phyloP scores from a whole-genome alignment of 2,329 filamentous ascomycete genomes.

The Penicillium sp. region DNA sequence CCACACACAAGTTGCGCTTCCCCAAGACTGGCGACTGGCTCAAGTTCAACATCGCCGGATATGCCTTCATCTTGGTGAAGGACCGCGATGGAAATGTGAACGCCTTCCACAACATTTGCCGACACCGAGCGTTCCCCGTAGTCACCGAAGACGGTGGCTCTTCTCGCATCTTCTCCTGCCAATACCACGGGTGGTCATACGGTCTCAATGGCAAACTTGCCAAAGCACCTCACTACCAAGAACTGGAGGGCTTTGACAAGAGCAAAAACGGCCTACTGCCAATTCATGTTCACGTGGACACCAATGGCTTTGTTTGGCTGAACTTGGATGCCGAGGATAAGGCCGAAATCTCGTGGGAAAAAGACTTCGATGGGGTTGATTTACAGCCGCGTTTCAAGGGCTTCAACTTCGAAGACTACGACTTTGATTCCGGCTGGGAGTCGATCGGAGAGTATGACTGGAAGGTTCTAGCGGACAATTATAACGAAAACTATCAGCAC shows the following conservation, averaged over 20 bases:
- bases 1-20: slow-evolving; percentile 48
- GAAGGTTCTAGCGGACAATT: slow-evolving; percentile 24
- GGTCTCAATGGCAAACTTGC: slow-evolving; percentile 27
- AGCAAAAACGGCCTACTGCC: slow-evolving; percentile 25
- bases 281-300: slow-evolving; percentile 23
- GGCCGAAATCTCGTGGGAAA: slow-evolving; percentile 21
- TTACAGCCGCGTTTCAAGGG: slow-evolving; percentile 13
- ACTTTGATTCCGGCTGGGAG: slow-evolving; percentile 23
- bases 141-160: slow-evolving; percentile 23
- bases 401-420: slow-evolving; percentile 21
- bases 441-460: slow-evolving; percentile 22
- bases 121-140: slow-evolving; percentile 28
- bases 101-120: slow-evolving; percentile 26
- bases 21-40: slow-evolving; percentile 59
- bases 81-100: slow-evolving; percentile 57
- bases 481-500: slow-evolving; percentile 58
- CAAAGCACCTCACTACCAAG: slow-evolving; percentile 25
- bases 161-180: slow-evolving; percentile 25
- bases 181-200: slow-evolving; percentile 30
- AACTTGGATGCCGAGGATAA: slow-evolving; percentile 20
- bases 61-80: slow-evolving; percentile 56
- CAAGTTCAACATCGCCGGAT: slow-evolving; percentile 58
- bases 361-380: slow-evolving; percentile 20
- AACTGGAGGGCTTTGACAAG: slow-evolving; percentile 25
- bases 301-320: slow-evolving; percentile 26